Percentiles rank a stretch among this genome's conserved stretches.
Conservation (phyloP, 805 yeast genomes). For the Saccharomycopsis fibuligera region DNA sequence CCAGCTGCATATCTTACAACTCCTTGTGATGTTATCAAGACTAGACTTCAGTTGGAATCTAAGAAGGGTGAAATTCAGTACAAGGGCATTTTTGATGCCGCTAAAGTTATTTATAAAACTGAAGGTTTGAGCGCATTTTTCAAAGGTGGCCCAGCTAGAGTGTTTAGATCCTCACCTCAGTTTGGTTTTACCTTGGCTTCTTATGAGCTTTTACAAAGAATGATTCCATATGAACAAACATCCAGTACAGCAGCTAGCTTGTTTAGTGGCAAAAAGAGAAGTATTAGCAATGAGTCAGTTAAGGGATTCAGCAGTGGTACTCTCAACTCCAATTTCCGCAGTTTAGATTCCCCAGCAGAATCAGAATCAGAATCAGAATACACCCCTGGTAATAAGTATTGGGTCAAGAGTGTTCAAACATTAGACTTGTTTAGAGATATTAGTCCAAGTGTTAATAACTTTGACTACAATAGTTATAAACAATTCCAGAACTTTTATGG, state of each 20-base stretch:
- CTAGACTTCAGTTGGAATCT: conserved; percentile 81
- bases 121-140: conserved; percentile 85
- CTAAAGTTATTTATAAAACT: conserved; percentile 62
- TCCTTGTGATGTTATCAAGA: conserved; percentile 94
- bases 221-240: conserved; percentile 54
- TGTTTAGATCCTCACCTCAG: conserved; percentile 92
- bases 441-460: conserved; percentile 54
- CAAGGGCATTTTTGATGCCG: conserved; percentile 73
- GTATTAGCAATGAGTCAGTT: conserved; percentile 2
- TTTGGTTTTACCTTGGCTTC: conserved; percentile 98
- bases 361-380: conserved; percentile 20
- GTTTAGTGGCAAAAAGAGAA: neutral
- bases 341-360: conserved; percentile 5
- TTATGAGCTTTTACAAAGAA: conserved; percentile 78
- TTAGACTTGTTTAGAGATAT: conserved; percentile 56
- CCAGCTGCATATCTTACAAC: conserved; percentile 97
- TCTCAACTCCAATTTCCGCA: conserved; percentile 5
- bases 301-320: conserved; percentile 5
- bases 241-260: neutral
- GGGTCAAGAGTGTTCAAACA: conserved; percentile 54
- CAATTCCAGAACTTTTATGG: conserved; percentile 29
- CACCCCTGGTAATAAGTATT: conserved; percentile 34
- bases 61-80: conserved; percentile 73
- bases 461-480: conserved; percentile 43
- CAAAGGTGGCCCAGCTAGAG: conserved; percentile 95